Evolutionary conservation across 306 rosid species (phyloP), one percentile per base, ranked within the genome.

Genomic region (Fragaria nilgerrensis): DNA sequence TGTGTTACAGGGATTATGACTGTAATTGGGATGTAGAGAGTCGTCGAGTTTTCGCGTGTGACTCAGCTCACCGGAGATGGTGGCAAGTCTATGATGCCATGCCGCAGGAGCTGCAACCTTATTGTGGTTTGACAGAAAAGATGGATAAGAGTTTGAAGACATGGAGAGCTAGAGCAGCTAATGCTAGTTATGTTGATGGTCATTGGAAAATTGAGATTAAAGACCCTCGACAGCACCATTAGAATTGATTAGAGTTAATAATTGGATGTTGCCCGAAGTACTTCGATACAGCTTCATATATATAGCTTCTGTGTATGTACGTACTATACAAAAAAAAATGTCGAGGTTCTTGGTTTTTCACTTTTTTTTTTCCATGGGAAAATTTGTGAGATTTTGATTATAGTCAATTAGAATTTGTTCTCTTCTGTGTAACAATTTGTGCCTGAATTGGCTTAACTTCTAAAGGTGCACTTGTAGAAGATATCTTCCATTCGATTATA

Each of bases 1-100:
- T 74, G 88, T 92, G 99, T 81, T 90, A 95, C 7, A 90, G 79
- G 52, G 99, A 95, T 44, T 92, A 92, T 56, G 99, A 95, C n/a
- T 92, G 99, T 66, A 95, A 95, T 13, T 89, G 97, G 97, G 97
- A 95, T 63, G 72, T 36, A 78, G 9, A 19, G 25, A 84, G 63
- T 17, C 85, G 19, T 14, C 86, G 71, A 27, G 25, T 48, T 2
- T 95, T 76, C 66, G 93, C 97, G 0, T 90, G 97, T 70, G 96
- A 90, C 55, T 59, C 82, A 0, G 96, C 93, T 62, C 90, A 95
- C 70, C 0, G 29, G 27, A 70, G 39, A 61, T 92, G 98, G 98
- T 92, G 98, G 98, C 11, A 81, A 68, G 80, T 90, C 7, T 86
- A 89, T 1, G 96, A 95, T n/a, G 25, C 80, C 2, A 89, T 95